Conservation (phyloP, 331 rosid species). For the Dryas integrifolia region DNA sequence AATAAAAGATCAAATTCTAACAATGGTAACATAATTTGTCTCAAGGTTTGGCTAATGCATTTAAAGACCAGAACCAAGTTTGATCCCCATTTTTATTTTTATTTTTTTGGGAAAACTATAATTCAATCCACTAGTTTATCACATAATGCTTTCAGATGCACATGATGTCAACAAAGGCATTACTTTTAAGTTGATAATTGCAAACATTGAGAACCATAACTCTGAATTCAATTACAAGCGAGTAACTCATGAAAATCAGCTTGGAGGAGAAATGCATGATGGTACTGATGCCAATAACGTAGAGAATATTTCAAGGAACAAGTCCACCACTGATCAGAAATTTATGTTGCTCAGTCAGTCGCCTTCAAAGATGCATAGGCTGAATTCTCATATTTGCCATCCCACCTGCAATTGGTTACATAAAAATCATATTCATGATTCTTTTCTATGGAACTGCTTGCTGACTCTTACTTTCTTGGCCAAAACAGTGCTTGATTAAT, state of each 20-base stretch:
- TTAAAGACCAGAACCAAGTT: too few species aligned
- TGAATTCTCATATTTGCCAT: conserved; percentile 67
- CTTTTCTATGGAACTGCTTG: not conserved
- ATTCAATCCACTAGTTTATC: not conserved
- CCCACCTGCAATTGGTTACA: conserved; percentile 60
- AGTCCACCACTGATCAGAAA: conserved; percentile 7
- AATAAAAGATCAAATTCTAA: too few species aligned
- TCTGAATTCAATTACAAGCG: not conserved
- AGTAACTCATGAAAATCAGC: not conserved
- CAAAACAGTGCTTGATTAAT: not conserved
- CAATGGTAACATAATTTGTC: too few species aligned
- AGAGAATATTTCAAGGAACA: not conserved
- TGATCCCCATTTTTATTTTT: too few species aligned
- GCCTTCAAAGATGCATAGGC: conserved; percentile 41
- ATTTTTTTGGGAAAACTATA: too few species aligned
- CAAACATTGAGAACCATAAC: too few species aligned
- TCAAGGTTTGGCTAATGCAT: too few species aligned
- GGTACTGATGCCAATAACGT: not conserved
- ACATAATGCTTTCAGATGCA: not conserved
- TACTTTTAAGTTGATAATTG: not conserved
- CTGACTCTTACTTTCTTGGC: not conserved
- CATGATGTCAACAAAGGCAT: not conserved
- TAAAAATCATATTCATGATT: conserved; percentile 9
- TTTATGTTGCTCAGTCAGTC: conserved; percentile 10
- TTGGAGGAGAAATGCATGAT: not conserved